Evolutionary conservation across 2,329 filamentous ascomycete species (phyloP).

Genomic region (Verticillium klebahnii): DNA sequence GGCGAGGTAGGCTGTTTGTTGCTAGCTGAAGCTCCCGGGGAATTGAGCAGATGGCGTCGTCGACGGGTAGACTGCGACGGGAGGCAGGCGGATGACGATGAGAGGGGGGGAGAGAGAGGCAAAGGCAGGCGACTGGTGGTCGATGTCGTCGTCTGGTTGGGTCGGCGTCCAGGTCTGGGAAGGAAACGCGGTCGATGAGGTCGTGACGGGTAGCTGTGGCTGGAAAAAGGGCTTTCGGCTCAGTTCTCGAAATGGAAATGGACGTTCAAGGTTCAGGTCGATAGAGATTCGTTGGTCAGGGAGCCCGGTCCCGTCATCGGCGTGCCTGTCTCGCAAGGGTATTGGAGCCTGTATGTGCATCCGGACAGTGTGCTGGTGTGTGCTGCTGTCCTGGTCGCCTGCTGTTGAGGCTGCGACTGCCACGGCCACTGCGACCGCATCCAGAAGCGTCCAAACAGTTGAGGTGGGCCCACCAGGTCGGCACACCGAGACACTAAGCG

Average conservation of each 20-base stretch:
- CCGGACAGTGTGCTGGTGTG: background rate
- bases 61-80: background rate
- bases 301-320: background rate
- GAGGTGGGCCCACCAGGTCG: background rate
- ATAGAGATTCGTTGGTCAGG: background rate
- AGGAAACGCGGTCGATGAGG: background rate
- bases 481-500: background rate
- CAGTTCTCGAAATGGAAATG: background rate
- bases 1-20: no score
- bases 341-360: background rate
- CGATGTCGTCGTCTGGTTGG: background rate
- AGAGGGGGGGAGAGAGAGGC: background rate
- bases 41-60: background rate
- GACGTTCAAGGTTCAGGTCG: background rate
- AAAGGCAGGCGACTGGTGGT: background rate
- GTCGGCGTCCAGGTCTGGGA: background rate
- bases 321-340: background rate
- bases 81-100: background rate
- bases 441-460: background rate
- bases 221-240: background rate
- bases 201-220: background rate
- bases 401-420: background rate
- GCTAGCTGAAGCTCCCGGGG: background rate
- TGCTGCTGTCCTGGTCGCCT: background rate
- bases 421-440: background rate